A percentile compares a stretch with the other conserved stretches of the same genome.
These are phyloP conservation scores for Chimonanthus salicifolius DNA, from an alignment of 164 flowering plant genomes.

Conservation along the genomic window DNA sequence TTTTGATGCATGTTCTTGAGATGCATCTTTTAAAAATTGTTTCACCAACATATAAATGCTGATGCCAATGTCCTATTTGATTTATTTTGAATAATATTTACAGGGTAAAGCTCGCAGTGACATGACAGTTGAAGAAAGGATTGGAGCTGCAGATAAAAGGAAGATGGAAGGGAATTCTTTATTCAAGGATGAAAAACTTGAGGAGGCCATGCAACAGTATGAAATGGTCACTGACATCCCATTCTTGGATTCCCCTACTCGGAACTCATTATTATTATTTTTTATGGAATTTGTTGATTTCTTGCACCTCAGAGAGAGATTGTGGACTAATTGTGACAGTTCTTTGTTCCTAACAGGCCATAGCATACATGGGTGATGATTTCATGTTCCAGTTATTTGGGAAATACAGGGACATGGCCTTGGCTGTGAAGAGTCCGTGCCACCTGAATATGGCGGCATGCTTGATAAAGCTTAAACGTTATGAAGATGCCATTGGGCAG, in stretches of 20 bases:
- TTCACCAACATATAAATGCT: background rate
- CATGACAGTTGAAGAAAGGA: conserved; percentile 97
- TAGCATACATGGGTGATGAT: conserved; percentile 96
- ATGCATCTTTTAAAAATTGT: background rate
- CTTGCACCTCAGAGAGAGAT: background rate
- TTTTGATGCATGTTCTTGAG: background rate
- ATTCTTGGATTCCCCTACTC: conserved; percentile 6
- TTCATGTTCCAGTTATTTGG: conserved; percentile 98
- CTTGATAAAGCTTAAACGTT: conserved; percentile 79
- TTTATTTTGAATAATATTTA: conserved; percentile 1
- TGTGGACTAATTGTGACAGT: background rate
- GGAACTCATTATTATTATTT: background rate
- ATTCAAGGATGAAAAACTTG: conserved; percentile 86
- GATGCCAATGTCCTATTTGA: background rate
- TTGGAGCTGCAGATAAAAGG: conserved; percentile 85
- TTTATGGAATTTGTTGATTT: background rate
- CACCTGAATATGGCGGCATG: conserved; percentile 96
- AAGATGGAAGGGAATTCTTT: conserved; percentile 86
- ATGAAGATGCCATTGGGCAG: conserved; percentile 83
- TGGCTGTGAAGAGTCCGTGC: conserved; percentile 96
- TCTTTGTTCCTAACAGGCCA: conserved; percentile 48
- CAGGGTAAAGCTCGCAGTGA: conserved; percentile 92
- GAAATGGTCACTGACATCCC: conserved; percentile 65
- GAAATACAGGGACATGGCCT: conserved; percentile 85
- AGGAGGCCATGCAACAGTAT: conserved; percentile 98